A percentile compares a stretch with the other conserved stretches of the same genome.
phyloP scores from a whole-genome alignment of 1,284 basidiomycete genomes.

The Cutaneotrichosporon sp. region DNA sequence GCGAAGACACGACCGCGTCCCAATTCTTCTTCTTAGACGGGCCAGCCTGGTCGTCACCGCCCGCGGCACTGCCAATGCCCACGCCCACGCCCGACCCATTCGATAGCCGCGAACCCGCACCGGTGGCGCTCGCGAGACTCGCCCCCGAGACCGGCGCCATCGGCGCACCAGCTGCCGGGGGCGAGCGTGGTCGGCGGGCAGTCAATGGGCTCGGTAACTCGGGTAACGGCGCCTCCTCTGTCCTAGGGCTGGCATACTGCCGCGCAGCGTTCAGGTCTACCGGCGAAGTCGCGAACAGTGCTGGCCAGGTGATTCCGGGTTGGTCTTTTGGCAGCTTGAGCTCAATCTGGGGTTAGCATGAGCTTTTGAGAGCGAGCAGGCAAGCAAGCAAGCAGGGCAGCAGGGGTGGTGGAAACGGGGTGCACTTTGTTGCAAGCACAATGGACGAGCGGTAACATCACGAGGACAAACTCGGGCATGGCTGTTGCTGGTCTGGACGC shows the following conservation, averaged over 20 bases:
- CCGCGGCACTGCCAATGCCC: too few relatives aligned
- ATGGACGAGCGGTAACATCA: too few relatives aligned
- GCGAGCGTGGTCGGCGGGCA: neutral
- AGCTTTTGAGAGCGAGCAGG: neutral
- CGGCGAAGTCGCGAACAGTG: constrained; percentile 1
- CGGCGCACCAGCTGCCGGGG: neutral
- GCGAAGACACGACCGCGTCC: constrained; percentile 39
- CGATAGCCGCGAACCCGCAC: too few relatives aligned
- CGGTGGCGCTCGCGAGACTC: too few relatives aligned
- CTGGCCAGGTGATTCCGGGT: constrained; percentile 56
- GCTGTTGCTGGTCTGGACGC: too few relatives aligned
- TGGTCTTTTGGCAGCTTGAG: constrained; percentile 37
- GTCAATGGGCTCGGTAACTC: neutral
- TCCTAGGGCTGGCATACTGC: neutral
- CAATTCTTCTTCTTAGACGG: constrained; percentile 38
- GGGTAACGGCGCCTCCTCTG: neutral
- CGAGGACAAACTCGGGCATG: too few relatives aligned
- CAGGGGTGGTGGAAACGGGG: neutral
- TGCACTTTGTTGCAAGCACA: neutral
- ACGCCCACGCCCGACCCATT: too few relatives aligned
- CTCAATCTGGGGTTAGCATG: constrained; percentile 36
- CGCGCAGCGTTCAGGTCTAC: constrained; percentile 3
- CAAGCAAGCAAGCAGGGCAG: neutral
- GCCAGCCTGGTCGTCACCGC: neutral
- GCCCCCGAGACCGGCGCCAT: neutral